These are phyloP conservation scores for Camellia japonica DNA, from an alignment of 148 eudicot species.

Conservation along the genomic window DNA sequence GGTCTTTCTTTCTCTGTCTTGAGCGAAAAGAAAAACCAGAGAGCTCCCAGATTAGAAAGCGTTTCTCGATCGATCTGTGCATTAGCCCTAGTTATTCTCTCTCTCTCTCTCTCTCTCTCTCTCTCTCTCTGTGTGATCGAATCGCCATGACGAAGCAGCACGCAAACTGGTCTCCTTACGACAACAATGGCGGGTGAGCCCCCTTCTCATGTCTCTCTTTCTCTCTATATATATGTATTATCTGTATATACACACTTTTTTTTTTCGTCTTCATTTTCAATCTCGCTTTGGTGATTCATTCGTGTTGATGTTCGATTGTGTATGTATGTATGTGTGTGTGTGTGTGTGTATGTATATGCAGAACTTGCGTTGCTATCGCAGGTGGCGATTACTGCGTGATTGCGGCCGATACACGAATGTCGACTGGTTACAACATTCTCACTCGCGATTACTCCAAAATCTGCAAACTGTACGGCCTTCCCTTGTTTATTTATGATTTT, in stretches of 20 bases:
- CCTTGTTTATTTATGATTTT: not conserved
- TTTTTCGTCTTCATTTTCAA: not conserved
- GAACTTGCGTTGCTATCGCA: conserved; percentile 74
- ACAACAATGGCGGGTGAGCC: conserved; percentile 82
- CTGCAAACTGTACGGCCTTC: conserved; percentile 48
- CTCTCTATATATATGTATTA: not conserved
- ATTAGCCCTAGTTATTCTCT: not conserved
- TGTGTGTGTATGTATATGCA: conserved; percentile 18
- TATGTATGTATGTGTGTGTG: not conserved
- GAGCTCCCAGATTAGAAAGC: not conserved
- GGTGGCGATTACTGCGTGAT: conserved; percentile 85
- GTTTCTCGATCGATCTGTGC: not conserved
- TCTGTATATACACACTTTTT: not conserved
- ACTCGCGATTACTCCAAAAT: conserved; percentile 97
- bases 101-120: conserved; percentile 5
- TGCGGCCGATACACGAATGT: conserved; percentile 94
- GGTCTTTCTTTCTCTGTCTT: conserved; percentile 13
- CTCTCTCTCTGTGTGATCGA: conserved; percentile 3
- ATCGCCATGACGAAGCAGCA: conserved; percentile 65
- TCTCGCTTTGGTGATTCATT: not conserved
- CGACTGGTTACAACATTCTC: conserved; percentile 87
- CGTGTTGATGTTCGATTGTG: not conserved
- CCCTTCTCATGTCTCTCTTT: not conserved
- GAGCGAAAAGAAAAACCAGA: conserved; percentile 14
- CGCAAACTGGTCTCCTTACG: conserved; percentile 80